Percentiles rank a stretch among this genome's conserved stretches.
Evolutionary conservation across 1,284 basidiomycete species (phyloP).

Genomic region (Clitocybe nebularis): DNA sequence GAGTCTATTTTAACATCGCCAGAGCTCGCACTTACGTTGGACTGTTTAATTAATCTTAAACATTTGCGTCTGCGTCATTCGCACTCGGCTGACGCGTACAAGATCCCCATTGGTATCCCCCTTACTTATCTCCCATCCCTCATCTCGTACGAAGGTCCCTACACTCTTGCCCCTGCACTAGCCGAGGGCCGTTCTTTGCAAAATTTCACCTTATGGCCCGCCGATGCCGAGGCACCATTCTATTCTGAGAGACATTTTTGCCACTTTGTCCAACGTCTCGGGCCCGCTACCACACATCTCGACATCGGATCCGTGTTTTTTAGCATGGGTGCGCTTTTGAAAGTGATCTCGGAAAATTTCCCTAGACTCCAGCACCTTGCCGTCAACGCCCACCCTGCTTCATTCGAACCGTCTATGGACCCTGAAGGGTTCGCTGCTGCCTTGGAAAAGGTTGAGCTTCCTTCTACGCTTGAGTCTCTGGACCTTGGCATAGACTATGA

Average conservation of each 20-base stretch:
- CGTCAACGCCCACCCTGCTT: background rate
- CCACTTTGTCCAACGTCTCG: background rate
- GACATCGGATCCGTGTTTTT: background rate
- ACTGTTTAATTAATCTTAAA: background rate
- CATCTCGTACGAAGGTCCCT: background rate
- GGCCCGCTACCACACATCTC: slow-evolving; percentile 2
- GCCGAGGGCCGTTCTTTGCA: background rate
- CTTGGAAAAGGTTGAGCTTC: background rate
- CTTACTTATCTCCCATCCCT: background rate
- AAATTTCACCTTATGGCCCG: background rate
- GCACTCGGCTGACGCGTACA: background rate
- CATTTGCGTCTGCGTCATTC: background rate
- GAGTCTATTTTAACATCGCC: background rate
- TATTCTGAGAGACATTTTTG: background rate
- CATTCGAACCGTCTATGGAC: background rate
- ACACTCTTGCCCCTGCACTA: background rate
- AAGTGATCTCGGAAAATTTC: background rate
- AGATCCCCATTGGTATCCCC: background rate
- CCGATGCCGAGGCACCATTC: background rate
- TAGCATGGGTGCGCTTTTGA: background rate
- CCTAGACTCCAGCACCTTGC: background rate
- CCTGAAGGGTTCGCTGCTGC: background rate
- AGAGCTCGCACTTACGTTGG: background rate
- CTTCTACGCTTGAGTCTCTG: background rate
- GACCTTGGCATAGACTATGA: background rate